These are phyloP conservation scores for Saccharum spontaneum DNA, from an alignment of 176 grass and related monocot genomes.

Conservation along the genomic window DNA sequence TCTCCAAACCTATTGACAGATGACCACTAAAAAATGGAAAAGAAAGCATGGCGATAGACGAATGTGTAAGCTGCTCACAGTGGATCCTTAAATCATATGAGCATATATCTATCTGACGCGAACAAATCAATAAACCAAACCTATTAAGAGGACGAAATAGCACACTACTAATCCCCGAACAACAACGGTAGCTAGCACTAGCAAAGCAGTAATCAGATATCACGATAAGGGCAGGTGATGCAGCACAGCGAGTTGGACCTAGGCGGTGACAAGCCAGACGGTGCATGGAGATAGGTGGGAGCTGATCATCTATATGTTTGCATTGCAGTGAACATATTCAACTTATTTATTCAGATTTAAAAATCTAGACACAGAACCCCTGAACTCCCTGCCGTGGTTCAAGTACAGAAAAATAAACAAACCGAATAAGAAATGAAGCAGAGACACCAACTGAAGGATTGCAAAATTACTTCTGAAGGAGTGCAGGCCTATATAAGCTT, in stretches of 20 bases:
- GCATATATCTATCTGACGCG: not conserved
- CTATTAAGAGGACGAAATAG: not conserved
- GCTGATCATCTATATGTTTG: not conserved
- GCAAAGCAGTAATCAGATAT: not conserved
- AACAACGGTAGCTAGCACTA: not conserved
- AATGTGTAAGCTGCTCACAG: not conserved
- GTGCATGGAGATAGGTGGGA: not conserved
- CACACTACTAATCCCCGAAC: not conserved
- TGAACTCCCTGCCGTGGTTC: not conserved
- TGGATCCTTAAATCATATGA: not conserved
- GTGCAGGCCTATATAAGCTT: not conserved
- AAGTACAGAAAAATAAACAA: not conserved
- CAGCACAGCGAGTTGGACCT: not conserved
- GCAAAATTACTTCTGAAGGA: no score
- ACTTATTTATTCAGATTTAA: not conserved
- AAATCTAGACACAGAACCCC: not conserved
- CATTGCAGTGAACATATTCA: not conserved
- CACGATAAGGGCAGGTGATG: not conserved
- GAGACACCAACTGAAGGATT: no score
- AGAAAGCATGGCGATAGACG: not conserved
- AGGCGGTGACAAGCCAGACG: not conserved
- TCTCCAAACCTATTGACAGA: not conserved
- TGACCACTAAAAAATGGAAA: not conserved
- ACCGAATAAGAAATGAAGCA: not conserved
- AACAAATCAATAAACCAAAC: not conserved